phyloP scores from a whole-genome alignment of 2,329 filamentous ascomycete species.

The Xylaria digitata region DNA sequence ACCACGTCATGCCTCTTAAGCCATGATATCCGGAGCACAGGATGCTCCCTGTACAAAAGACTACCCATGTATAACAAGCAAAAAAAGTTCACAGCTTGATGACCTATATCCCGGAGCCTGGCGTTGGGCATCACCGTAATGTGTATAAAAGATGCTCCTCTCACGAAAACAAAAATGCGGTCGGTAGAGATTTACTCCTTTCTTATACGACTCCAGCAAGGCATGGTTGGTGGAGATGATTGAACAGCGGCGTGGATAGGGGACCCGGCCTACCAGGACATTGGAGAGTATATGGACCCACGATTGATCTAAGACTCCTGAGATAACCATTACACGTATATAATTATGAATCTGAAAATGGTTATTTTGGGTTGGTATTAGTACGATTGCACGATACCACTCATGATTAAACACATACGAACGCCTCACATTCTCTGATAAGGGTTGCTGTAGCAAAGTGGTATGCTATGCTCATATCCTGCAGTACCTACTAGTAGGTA shows the following conservation, averaged over 20 bases:
- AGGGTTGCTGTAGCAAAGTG: too few relatives aligned
- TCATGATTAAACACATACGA: neutral
- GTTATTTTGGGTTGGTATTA: neutral
- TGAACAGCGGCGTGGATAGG: constrained; percentile 19
- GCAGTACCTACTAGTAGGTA: too few relatives aligned
- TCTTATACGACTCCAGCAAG: constrained; percentile 35
- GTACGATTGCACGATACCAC: neutral
- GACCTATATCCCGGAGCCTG: constrained; percentile 37
- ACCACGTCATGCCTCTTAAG: neutral
- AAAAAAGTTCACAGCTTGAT: constrained; percentile 40
- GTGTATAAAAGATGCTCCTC: constrained; percentile 49
- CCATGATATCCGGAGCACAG: constrained; percentile 26
- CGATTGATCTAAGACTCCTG: constrained; percentile 17
- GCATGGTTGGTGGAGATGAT: constrained; percentile 22
- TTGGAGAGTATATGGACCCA: constrained; percentile 35
- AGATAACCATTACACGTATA: constrained; percentile 17
- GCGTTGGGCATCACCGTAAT: constrained; percentile 45
- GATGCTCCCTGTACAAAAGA: constrained; percentile 44
- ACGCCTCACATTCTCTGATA: neutral
- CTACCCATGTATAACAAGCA: constrained; percentile 44
- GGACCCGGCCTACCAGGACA: constrained; percentile 33
- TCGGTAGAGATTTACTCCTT: constrained; percentile 38
- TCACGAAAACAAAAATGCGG: constrained; percentile 46
- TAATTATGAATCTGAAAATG: constrained; percentile 22
- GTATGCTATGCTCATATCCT: too few relatives aligned